Base-by-base conservation (phyloP, 1,139 yeast genomes). In the Saccharomyces hybrid region DNA sequence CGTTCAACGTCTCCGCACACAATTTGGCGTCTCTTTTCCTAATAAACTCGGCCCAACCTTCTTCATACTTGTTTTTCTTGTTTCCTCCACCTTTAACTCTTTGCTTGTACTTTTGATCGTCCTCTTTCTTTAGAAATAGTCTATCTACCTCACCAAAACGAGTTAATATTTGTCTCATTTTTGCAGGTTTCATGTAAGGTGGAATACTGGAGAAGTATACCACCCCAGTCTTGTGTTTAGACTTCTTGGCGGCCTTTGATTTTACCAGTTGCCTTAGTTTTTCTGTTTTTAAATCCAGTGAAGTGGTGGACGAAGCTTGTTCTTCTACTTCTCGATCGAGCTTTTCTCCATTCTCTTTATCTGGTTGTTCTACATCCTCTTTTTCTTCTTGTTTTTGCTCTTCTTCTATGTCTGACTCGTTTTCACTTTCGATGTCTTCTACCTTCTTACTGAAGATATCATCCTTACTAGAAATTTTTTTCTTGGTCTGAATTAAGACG, bases 1-100 rank as follows among this genome's bases (percentile, higher is more conserved):
- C 96, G 67, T 93, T 95, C 63, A 95, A 73, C 0, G 97, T 86
- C 6, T 77, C 76, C 4, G 95, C 96, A 58, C 96, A 91, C 31
- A 89, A 71, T 69, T 93, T 93, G 1, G 99, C 99, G 64, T 90
- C 88, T 62, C 79, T 80, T 68, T 93, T 93, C 65, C 82, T 81
- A 16, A 79, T 74, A 71, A 88, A 95, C 71, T 93, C 99, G 6
- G 88, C 95, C 99, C 99, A 93, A 6, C 99, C 99, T 74, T 95
- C 99, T 16, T 87, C 88, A 67, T 81, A 95, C 70, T 81, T 85
- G 66, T 80, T 80, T 73, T 91, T 91, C 71, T 89, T 90, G 70
- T 93, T 95, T n/a, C 99, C 99, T 14, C 98, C 98, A 59, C 82
- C 81, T 63, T 86, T 87, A 16, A 88, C 83, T 64, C 99, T 76